A percentile compares a stretch with the other conserved stretches of the same genome.
phyloP scores from a whole-genome alignment of 1,139 yeast genomes.

The Pneumocystis carinii region DNA sequence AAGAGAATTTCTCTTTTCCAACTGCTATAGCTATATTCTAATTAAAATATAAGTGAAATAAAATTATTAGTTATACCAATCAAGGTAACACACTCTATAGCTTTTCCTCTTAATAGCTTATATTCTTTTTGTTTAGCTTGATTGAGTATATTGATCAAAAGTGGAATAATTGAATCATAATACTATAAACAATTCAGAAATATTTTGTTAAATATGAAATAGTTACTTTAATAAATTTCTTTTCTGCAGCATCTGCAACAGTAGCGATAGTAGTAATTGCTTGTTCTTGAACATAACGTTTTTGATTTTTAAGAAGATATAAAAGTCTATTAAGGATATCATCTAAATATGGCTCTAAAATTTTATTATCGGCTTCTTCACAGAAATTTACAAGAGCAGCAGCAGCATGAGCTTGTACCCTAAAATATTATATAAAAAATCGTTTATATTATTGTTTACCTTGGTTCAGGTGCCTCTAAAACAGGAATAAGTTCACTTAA shows the following conservation, averaged over 20 bases:
- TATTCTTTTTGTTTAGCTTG: conserved; percentile 59
- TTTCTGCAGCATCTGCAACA: conserved; percentile 95
- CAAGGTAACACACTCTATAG: conserved; percentile 87
- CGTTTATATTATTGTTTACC: background rate
- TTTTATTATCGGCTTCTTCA: conserved; percentile 78
- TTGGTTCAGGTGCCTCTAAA: conserved; percentile 15
- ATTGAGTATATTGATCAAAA: conserved; percentile 61
- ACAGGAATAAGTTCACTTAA: conserved; percentile 76
- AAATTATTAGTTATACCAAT: conserved; percentile 25
- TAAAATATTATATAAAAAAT: conserved; percentile 13
- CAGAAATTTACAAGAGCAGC: conserved; percentile 93
- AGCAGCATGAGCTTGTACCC: conserved; percentile 97
- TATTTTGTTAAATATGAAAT: background rate
- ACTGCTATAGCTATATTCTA: conserved; percentile 60
- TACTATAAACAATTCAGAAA: conserved; percentile 30
- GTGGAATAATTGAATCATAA: conserved; percentile 89
- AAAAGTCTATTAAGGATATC: conserved; percentile 57
- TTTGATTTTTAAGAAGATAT: conserved; percentile 65
- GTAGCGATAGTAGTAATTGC: conserved; percentile 92
- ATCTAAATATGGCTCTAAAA: conserved; percentile 81
- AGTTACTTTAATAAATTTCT: conserved; percentile 44
- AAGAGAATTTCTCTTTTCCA: conserved; percentile 74
- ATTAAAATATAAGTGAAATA: background rate
- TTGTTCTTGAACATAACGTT: conserved; percentile 91
- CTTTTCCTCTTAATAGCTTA: conserved; percentile 73